Evolutionary conservation across 257 asterid species (phyloP).

Genomic region (Solanum paucissectum): DNA sequence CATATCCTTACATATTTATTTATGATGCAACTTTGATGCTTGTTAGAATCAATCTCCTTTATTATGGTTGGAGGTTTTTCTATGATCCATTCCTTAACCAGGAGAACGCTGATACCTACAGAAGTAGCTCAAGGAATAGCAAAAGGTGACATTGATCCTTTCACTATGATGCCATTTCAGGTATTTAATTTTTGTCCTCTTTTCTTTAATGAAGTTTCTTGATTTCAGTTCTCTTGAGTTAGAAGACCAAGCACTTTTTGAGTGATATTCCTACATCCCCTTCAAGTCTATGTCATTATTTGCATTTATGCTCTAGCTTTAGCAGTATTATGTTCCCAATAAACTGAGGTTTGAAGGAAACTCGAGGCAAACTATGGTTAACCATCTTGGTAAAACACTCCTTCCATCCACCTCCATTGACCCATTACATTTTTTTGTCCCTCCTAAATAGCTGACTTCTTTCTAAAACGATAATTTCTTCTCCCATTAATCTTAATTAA

Average conservation of each 20-base stretch:
- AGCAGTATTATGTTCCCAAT: neutral
- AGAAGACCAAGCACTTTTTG: neutral
- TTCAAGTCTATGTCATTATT: neutral
- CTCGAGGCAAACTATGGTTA: neutral
- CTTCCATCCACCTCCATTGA: neutral
- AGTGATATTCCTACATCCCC: neutral
- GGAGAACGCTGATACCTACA: constrained; percentile 51
- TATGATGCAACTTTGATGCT: neutral
- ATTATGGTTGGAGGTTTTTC: constrained; percentile 3
- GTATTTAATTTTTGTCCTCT: constrained; percentile 18
- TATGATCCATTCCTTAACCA: constrained; percentile 46
- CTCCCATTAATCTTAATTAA: neutral
- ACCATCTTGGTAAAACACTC: neutral
- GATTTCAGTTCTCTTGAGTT: neutral
- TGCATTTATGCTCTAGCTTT: neutral
- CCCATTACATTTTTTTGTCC: neutral
- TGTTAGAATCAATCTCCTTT: neutral
- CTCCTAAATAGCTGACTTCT: neutral
- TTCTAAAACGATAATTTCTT: neutral
- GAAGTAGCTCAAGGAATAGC: constrained; percentile 83
- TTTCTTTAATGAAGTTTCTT: neutral
- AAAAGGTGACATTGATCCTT: constrained; percentile 78
- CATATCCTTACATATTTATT: constrained; percentile 62
- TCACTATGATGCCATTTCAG: constrained; percentile 67
- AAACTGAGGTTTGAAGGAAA: neutral